Base-by-base conservation (phyloP, 1,284 basidiomycete species). In the Ceratobasidium sp. region DNA sequence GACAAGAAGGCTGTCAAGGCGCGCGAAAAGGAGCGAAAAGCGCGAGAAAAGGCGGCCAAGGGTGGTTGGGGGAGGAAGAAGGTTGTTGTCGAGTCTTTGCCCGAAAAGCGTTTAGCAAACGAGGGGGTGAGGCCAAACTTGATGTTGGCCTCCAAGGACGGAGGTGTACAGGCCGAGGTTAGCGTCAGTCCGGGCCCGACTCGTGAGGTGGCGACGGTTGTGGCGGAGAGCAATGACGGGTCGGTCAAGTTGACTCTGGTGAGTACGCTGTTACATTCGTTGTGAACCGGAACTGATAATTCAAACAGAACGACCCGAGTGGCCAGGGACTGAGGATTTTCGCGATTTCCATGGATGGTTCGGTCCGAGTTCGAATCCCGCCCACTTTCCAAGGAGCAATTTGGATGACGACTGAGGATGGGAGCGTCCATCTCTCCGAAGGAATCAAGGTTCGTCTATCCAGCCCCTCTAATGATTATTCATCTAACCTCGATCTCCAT, bases 371-470 rank as follows among this genome's bases (percentile, higher is more conserved):
- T 6, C 35, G 40, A 17, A 67, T 67, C 20, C 64, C 64, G 32
- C 22, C 64, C 29, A 55, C 52, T 1, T 67, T 67, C n/a, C 50
- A 67, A 47, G 64, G 64, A 27, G 64, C 64, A 10, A 67, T 67
- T 35, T 67, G 35, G 25, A 54, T 67, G 64, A 55, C 50, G 17
- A 43, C 64, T 20, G 38, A 54, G 15, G 52, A 67, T 31, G 64
- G 64, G 8, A 67, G 50, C 6, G 52, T 55, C 17, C 25, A 67
- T 43, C 43, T 67, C 15, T 67, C 64, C 3, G 64, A 67, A 15
- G 64, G 50, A 3, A 40, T 67, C 35, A 67, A 55, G 52, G 64
- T 67, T 32, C 3, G 52, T 25, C 1, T 13, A 32, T 17, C 8
- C 29, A n/a, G n/a, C n/a, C 32, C 27, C 25, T 54, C 32, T 32